Conservation (phyloP, 1,139 yeast species). For the Saccharomyces hybrid region DNA sequence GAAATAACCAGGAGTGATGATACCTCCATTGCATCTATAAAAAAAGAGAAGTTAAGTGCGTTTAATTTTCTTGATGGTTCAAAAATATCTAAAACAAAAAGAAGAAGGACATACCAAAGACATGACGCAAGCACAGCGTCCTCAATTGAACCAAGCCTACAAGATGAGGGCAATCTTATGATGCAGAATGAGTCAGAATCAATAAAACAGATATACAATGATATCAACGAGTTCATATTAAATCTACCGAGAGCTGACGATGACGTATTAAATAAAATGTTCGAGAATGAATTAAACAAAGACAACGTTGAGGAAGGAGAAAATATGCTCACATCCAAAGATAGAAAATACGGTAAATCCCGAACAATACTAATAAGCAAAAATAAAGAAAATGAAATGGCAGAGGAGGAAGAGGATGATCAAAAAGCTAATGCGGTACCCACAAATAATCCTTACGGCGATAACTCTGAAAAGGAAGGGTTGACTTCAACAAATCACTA, state of each 20-base stretch:
- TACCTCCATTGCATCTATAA: neutral
- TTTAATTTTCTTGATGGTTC: slow-evolving; percentile 19
- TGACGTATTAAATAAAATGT: slow-evolving; percentile 5
- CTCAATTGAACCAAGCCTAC: neutral
- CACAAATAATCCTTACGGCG: neutral
- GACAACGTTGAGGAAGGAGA: neutral
- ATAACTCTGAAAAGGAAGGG: neutral
- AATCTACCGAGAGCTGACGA: slow-evolving; percentile 9
- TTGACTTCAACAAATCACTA: slow-evolving; percentile 15
- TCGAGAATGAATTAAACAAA: slow-evolving; percentile 5
- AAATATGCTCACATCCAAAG: neutral
- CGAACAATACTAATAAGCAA: slow-evolving; percentile 12
- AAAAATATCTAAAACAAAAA: slow-evolving; percentile 9
- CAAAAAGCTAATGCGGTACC: slow-evolving; percentile 1
- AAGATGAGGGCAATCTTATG: neutral
- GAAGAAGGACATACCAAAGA: slow-evolving; percentile 16
- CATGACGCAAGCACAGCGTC: slow-evolving; percentile 2
- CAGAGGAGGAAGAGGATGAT: slow-evolving; percentile 5
- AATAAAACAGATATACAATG: slow-evolving; percentile 10
- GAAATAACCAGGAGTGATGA: neutral
- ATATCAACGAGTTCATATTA: slow-evolving; percentile 10
- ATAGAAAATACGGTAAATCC: slow-evolving; percentile 9
- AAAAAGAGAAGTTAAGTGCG: slow-evolving; percentile 6
- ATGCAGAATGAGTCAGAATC: slow-evolving; percentile 2
- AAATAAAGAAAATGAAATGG: slow-evolving; percentile 10